These are phyloP conservation scores for Pseudogymnoascus sp. DNA, from an alignment of 2,329 filamentous ascomycete species.

Conservation along the genomic window DNA sequence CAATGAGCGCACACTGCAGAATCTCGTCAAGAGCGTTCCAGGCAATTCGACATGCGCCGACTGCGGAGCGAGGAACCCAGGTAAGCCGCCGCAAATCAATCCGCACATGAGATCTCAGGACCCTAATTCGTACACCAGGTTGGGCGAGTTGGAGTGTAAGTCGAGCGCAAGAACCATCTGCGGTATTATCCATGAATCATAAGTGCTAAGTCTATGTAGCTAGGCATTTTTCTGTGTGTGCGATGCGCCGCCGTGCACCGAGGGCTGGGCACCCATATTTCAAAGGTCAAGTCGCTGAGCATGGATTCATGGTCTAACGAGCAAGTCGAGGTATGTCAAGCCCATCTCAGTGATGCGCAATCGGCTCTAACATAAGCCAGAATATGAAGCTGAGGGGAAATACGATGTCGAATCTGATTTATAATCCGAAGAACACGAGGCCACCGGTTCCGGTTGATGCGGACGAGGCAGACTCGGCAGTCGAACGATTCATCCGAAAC, in stretches of 20 bases:
- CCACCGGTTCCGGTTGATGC: conserved; percentile 81
- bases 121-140: conserved; percentile 15
- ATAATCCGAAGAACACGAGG: conserved; percentile 78
- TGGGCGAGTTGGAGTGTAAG: conserved; percentile 33
- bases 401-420: conserved; percentile 73
- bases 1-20: conserved; percentile 87
- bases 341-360: not conserved
- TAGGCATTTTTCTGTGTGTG: conserved; percentile 96
- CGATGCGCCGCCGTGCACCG: conserved; percentile 92
- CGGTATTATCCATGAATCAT: not conserved
- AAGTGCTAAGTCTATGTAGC: conserved; percentile 41
- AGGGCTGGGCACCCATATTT: conserved; percentile 94
- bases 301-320: conserved; percentile 98
- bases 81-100: conserved; percentile 38
- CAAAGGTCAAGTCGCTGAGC: conserved; percentile 95
- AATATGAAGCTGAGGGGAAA: conserved; percentile 95
- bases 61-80: conserved; percentile 85
- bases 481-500: conserved; percentile 91
- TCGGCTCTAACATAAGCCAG: conserved; percentile 39
- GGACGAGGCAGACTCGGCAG: conserved; percentile 86
- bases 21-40: conserved; percentile 73
- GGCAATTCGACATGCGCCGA: conserved; percentile 95
- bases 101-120: not conserved
- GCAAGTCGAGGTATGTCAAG: conserved; percentile 76
- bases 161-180: not conserved